Conservation (phyloP, 441 rosid species). For the Iberis amara region DNA sequence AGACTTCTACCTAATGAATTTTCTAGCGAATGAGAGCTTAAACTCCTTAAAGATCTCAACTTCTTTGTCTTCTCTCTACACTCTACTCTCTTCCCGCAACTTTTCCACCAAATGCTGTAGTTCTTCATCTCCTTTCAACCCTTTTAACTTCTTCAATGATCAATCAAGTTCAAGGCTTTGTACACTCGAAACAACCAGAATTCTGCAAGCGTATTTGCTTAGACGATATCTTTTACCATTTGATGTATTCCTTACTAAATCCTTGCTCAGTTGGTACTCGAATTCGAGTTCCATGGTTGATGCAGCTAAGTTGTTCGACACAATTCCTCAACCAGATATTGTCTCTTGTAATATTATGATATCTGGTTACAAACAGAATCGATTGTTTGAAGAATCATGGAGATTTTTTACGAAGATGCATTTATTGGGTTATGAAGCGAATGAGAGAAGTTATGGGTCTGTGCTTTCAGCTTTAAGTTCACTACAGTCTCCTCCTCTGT, state of each 20-base stretch:
- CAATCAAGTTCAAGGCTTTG: conserved; percentile 30
- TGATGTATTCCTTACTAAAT: conserved; percentile 35
- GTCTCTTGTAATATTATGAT: conserved; percentile 63
- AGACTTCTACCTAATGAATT: conserved; percentile 31
- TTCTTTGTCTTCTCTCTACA: conserved; percentile 14
- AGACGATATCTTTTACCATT: conserved; percentile 33
- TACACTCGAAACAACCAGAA: conserved; percentile 34
- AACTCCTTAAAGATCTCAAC: conserved; percentile 21
- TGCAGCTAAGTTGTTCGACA: conserved; percentile 59
- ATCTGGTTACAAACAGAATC: conserved; percentile 42
- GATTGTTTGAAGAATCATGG: conserved; percentile 39
- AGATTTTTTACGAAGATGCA: conserved; percentile 46
- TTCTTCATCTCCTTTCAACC: conserved; percentile 28
- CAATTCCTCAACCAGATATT: conserved; percentile 48
- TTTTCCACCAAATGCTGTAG: conserved; percentile 19
- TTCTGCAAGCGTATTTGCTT: conserved; percentile 47
- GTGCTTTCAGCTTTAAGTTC: conserved; percentile 55
- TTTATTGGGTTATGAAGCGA: conserved; percentile 38
- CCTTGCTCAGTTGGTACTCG: conserved; percentile 44
- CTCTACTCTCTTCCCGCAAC: conserved; percentile 25
- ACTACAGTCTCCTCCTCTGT: conserved; percentile 32
- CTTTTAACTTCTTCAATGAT: conserved; percentile 37
- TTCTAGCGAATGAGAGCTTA: conserved; percentile 29
- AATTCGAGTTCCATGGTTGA: conserved; percentile 37
- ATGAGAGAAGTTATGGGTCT: conserved; percentile 56